These are phyloP conservation scores for Arxiozyma bovina DNA, from an alignment of 1,139 yeast species.

Conservation along the genomic window DNA sequence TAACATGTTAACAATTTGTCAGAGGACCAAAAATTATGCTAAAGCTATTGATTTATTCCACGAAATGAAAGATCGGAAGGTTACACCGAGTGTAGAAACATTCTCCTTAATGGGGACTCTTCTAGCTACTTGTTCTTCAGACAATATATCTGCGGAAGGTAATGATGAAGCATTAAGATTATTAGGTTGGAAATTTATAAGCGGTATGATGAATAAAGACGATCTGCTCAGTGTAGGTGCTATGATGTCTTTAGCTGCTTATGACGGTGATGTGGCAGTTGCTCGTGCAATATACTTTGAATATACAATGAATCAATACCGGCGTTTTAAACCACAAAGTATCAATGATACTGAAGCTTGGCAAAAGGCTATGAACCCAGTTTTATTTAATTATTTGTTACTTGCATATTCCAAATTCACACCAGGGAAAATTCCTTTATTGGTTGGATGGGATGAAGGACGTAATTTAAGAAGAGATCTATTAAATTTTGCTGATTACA, in stretches of 20 bases:
- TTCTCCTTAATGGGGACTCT: slow-evolving; percentile 58
- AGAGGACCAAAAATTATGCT: slow-evolving; percentile 54
- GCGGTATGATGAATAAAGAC: slow-evolving; percentile 53
- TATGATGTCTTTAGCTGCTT: slow-evolving; percentile 65
- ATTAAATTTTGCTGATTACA: slow-evolving; percentile 33
- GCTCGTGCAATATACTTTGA: slow-evolving; percentile 63
- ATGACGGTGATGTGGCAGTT: slow-evolving; percentile 69
- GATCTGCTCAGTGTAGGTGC: slow-evolving; percentile 47
- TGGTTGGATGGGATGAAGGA: slow-evolving; percentile 41
- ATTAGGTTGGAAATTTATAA: slow-evolving; percentile 64
- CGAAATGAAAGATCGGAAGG: slow-evolving; percentile 49
- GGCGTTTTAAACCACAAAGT: slow-evolving; percentile 27
- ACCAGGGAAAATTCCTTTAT: slow-evolving; percentile 33
- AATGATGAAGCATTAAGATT: slow-evolving; percentile 23
- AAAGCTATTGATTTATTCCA: slow-evolving; percentile 66
- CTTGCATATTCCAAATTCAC: slow-evolving; percentile 46
- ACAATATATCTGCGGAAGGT: slow-evolving; percentile 24
- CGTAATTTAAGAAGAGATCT: slow-evolving; percentile 40
- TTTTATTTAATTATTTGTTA: slow-evolving; percentile 47
- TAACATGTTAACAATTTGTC: slow-evolving; percentile 59
- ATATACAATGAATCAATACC: slow-evolving; percentile 37
- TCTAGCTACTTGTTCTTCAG: slow-evolving; percentile 67
- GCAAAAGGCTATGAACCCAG: slow-evolving; percentile 32
- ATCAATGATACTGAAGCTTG: slow-evolving; percentile 11
- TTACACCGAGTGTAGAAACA: slow-evolving; percentile 42